Evolutionary conservation across 2,329 filamentous ascomycete species (phyloP).

Genomic region (Alternaria tenuissima): DNA sequence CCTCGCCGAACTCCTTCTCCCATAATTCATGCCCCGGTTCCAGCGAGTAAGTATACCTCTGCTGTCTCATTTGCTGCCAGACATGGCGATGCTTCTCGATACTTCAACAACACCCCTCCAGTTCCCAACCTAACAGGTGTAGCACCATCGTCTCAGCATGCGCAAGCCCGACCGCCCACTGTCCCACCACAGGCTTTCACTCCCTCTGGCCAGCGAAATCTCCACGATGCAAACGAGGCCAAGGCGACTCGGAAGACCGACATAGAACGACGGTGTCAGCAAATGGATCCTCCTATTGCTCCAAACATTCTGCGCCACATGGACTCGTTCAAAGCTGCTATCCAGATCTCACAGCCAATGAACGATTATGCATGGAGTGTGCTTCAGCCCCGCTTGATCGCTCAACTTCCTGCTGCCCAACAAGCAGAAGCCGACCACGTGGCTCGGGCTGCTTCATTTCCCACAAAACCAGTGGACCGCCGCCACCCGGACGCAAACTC

Average conservation of each 20-base stretch:
- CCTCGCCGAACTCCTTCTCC: slow-evolving; percentile 38
- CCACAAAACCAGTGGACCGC: slow-evolving; percentile 58
- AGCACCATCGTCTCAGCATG: slow-evolving; percentile 40
- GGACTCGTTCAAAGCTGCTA: slow-evolving; percentile 76
- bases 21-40: slow-evolving; percentile 44
- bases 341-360: slow-evolving; percentile 73
- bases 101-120: slow-evolving; percentile 30
- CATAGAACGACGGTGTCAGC: slow-evolving; percentile 74
- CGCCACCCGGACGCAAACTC: slow-evolving; percentile 58
- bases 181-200: slow-evolving; percentile 45
- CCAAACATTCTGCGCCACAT: slow-evolving; percentile 72
- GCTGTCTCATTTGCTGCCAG: slow-evolving; percentile 24
- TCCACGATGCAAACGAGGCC: slow-evolving; percentile 69
- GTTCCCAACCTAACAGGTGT: slow-evolving; percentile 40
- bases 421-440: slow-evolving; percentile 61
- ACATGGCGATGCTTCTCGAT: slow-evolving; percentile 24
- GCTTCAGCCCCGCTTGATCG: slow-evolving; percentile 71
- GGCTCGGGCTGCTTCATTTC: slow-evolving; percentile 55
- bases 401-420: slow-evolving; percentile 72
- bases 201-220: slow-evolving; percentile 59
- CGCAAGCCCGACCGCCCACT: slow-evolving; percentile 44
- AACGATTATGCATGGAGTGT: slow-evolving; percentile 75
- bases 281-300: slow-evolving; percentile 71
- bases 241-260: slow-evolving; percentile 72
- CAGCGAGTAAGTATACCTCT: slow-evolving; percentile 45